These are phyloP conservation scores for Stagonosporopsis chrysanthemi DNA, from an alignment of 2,329 filamentous ascomycete species.

Conservation along the genomic window DNA sequence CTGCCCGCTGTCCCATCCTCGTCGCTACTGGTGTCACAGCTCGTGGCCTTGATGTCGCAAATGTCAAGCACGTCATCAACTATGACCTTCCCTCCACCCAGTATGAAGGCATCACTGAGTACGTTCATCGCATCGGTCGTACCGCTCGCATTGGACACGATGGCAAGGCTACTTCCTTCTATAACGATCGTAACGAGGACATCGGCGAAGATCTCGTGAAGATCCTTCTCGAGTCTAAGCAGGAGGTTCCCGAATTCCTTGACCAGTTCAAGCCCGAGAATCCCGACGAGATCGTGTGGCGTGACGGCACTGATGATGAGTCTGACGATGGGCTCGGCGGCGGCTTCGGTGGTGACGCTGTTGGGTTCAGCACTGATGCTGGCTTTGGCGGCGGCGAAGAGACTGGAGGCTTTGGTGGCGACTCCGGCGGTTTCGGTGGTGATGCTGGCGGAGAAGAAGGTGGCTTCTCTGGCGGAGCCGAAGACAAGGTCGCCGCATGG, in stretches of 20 bases:
- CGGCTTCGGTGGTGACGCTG: constrained; percentile 23
- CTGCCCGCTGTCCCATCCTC: constrained; percentile 77
- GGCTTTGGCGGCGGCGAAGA: constrained; percentile 19
- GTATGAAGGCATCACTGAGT: constrained; percentile 91
- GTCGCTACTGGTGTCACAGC: constrained; percentile 86
- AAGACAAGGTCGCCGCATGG: constrained; percentile 40
- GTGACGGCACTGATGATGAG: constrained; percentile 59
- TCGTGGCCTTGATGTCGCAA: constrained; percentile 86
- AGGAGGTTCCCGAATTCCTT: constrained; percentile 84
- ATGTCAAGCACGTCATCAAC: constrained; percentile 92
- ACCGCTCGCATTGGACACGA: constrained; percentile 91
- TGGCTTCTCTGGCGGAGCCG: constrained; percentile 27
- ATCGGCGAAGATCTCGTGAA: constrained; percentile 79
- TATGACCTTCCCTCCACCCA: constrained; percentile 79
- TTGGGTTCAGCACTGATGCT: constrained; percentile 13
- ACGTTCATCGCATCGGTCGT: constrained; percentile 92
- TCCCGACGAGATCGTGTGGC: constrained; percentile 57
- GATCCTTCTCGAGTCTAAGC: constrained; percentile 79
- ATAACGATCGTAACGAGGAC: constrained; percentile 76
- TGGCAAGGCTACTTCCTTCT: constrained; percentile 89
- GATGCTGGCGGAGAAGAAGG: constrained; percentile 20
- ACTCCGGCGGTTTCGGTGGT: constrained; percentile 23
- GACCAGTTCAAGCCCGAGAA: constrained; percentile 68
- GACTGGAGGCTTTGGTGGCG: constrained; percentile 5
- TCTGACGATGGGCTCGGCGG: constrained; percentile 35